Conservation (phyloP, 2,329 filamentous ascomycete genomes). For the Cordyceps cicadae region DNA sequence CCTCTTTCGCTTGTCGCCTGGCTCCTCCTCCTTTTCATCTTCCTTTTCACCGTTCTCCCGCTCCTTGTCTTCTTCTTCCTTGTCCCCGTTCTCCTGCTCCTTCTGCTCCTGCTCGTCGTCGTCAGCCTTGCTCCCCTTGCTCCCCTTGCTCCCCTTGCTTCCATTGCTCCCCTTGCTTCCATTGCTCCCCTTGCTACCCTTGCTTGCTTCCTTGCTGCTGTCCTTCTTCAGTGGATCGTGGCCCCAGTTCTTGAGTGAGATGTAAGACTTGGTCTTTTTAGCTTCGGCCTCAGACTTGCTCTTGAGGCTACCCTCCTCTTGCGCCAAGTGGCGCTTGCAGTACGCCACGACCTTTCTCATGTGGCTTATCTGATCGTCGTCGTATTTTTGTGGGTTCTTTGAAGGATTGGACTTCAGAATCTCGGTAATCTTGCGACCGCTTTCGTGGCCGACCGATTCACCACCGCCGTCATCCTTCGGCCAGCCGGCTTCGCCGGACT, state of each 20-base stretch:
- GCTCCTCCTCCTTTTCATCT: slow-evolving; percentile 7
- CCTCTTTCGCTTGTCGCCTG: slow-evolving; percentile 23
- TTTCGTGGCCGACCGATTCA: slow-evolving; percentile 56
- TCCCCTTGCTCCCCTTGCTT: too few species aligned
- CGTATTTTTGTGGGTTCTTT: slow-evolving; percentile 48
- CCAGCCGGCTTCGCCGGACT: slow-evolving; percentile 53
- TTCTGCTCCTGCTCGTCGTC: slow-evolving; percentile 2
- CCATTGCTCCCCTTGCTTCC: too few species aligned
- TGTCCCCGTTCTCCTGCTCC: slow-evolving; percentile 13
- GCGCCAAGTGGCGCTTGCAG: slow-evolving; percentile 58
- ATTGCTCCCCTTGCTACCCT: background rate
- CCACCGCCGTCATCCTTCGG: slow-evolving; percentile 47
- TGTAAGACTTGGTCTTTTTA: slow-evolving; percentile 45
- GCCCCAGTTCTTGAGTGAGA: slow-evolving; percentile 55
- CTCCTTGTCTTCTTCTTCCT: slow-evolving; percentile 25
- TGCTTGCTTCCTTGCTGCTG: slow-evolving; percentile 11
- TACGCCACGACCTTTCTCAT: slow-evolving; percentile 58
- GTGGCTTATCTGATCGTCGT: slow-evolving; percentile 45
- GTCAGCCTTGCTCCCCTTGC: background rate
- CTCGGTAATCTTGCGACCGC: slow-evolving; percentile 54
- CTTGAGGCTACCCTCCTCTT: slow-evolving; percentile 50
- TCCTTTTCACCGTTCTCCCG: slow-evolving; percentile 9
- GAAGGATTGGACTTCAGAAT: slow-evolving; percentile 55
- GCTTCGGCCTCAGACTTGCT: slow-evolving; percentile 39
- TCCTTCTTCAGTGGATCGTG: slow-evolving; percentile 42